A percentile compares a stretch with the other conserved stretches of the same genome.
phyloP scores from a whole-genome alignment of 129 eudicot species.

The Pulicaria dysenterica region DNA sequence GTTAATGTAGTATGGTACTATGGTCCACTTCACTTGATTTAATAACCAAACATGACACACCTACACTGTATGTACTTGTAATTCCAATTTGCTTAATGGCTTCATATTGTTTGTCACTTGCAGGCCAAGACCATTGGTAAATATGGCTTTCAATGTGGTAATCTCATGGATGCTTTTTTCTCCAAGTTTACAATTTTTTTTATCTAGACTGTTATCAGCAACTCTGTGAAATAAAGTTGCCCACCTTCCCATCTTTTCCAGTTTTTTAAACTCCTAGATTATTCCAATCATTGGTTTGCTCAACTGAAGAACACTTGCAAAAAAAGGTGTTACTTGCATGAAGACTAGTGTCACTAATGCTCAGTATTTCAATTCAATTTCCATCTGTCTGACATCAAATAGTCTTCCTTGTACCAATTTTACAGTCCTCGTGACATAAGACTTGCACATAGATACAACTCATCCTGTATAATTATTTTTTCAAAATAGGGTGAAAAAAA shows the following conservation, averaged over 20 bases:
- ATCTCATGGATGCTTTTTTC: slow-evolving; percentile 8
- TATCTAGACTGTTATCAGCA: not conserved
- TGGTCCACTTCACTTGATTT: not conserved
- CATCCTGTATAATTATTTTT: no score
- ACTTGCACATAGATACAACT: no score
- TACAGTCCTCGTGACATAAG: no score
- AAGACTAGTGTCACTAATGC: no score
- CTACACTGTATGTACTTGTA: slow-evolving; percentile 2
- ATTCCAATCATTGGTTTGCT: not conserved
- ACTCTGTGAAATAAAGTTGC: not conserved
- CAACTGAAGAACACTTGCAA: no score
- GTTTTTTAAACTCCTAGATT: not conserved
- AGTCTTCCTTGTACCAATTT: no score
- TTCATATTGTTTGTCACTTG: slow-evolving; percentile 23
- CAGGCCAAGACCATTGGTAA: slow-evolving; percentile 68
- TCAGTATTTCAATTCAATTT: no score
- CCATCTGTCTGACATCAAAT: no score
- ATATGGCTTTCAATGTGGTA: slow-evolving; percentile 68
- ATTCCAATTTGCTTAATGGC: not conserved
- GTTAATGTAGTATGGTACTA: not conserved
- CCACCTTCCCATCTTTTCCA: not conserved
- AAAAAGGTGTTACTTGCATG: no score
- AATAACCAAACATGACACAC: slow-evolving; percentile 8
- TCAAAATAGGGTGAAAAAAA: no score
- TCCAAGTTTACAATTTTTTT: not conserved